Evolutionary conservation across 2,329 filamentous ascomycete genomes (phyloP).

Genomic region (Fusarium sp.): DNA sequence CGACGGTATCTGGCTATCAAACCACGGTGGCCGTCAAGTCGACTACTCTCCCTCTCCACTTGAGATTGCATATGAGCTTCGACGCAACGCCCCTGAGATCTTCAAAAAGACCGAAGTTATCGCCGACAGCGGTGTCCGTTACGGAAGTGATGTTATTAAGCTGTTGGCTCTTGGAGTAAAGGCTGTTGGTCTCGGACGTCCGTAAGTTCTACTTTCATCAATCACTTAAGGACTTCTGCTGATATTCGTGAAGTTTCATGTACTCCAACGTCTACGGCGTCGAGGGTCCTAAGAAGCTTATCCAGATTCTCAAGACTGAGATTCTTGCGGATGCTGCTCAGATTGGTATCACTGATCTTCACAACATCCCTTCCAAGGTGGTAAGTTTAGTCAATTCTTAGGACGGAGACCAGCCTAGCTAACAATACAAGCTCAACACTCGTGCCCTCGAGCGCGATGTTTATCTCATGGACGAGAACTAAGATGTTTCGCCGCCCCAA

Average conservation of each 20-base stretch:
- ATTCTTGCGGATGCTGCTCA: slow-evolving; percentile 50
- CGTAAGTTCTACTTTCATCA: slow-evolving; percentile 17
- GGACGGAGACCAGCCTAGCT: background rate
- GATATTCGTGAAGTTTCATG: slow-evolving; percentile 50
- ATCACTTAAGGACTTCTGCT: background rate
- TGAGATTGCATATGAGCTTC: slow-evolving; percentile 45
- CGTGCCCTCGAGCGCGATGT: slow-evolving; percentile 41
- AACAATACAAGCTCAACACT: slow-evolving; percentile 36
- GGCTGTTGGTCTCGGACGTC: slow-evolving; percentile 55
- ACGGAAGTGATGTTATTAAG: slow-evolving; percentile 53
- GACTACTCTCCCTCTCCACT: slow-evolving; percentile 46
- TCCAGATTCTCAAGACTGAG: slow-evolving; percentile 60
- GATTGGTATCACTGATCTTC: slow-evolving; percentile 44
- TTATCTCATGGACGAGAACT: slow-evolving; percentile 36
- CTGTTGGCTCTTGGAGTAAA: slow-evolving; percentile 52
- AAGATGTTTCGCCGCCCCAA: fast-evolving
- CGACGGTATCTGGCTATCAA: slow-evolving; percentile 52
- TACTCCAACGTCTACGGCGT: slow-evolving; percentile 61
- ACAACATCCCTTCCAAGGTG: slow-evolving; percentile 36
- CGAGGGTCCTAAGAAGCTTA: slow-evolving; percentile 57
- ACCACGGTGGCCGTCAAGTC: slow-evolving; percentile 55
- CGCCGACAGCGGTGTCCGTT: slow-evolving; percentile 52
- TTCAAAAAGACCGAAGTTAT: slow-evolving; percentile 50
- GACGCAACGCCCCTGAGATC: slow-evolving; percentile 50
- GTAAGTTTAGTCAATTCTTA: slow-evolving; percentile 5